phyloP scores from a whole-genome alignment of 2,329 filamentous ascomycete species.

The Onygenales sp. region DNA sequence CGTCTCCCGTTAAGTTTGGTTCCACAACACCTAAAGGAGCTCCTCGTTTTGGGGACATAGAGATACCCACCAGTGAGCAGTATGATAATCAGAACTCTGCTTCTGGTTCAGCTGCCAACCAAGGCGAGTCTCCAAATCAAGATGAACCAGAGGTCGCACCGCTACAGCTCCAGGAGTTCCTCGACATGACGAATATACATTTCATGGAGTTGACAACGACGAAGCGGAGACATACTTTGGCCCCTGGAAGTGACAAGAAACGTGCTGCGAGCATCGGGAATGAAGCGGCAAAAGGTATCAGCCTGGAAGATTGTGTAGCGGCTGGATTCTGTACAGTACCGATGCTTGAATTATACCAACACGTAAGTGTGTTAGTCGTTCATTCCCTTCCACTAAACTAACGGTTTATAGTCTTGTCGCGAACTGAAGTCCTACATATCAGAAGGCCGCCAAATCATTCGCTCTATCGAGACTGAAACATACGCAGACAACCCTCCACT shows the following conservation, averaged over 20 bases:
- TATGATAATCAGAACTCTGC: constrained; percentile 17
- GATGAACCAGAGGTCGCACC: constrained; percentile 42
- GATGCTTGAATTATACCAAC: constrained; percentile 89
- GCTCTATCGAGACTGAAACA: constrained; percentile 81
- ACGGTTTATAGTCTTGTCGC: constrained; percentile 57
- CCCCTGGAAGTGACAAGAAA: constrained; percentile 41
- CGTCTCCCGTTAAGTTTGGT: constrained; percentile 20
- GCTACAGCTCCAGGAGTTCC: constrained; percentile 82
- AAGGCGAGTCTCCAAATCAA: constrained; percentile 36
- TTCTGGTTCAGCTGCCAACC: constrained; percentile 34
- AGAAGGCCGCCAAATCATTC: constrained; percentile 80
- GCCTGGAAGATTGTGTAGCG: constrained; percentile 68
- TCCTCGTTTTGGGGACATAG: constrained; percentile 44
- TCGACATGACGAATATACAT: constrained; percentile 90
- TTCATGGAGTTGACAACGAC: constrained; percentile 99
- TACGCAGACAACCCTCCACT: constrained; percentile 82
- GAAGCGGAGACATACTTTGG: constrained; percentile 77
- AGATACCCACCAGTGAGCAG: neutral
- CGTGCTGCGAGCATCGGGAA: constrained; percentile 16
- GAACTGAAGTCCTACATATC: constrained; percentile 96
- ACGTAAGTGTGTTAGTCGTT: constrained; percentile 44
- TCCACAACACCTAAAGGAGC: constrained; percentile 47
- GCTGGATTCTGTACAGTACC: constrained; percentile 86
- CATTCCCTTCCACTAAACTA: constrained; percentile 1
- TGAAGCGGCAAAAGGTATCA: constrained; percentile 21